Base-by-base conservation (phyloP, 2,329 filamentous ascomycete species). In the Blastomyces gilchristii region DNA sequence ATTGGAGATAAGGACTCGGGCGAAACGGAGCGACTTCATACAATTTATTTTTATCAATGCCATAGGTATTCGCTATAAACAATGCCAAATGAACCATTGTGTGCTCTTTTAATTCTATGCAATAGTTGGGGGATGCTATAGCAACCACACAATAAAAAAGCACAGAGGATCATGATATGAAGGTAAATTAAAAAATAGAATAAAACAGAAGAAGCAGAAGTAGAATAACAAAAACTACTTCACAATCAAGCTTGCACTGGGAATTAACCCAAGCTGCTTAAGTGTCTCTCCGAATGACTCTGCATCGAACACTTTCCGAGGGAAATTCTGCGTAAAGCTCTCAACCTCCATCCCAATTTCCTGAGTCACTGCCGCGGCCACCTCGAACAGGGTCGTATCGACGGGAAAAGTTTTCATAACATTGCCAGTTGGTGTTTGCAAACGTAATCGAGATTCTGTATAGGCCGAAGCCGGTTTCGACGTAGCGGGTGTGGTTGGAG, bases 301-400 rank as follows among this genome's bases (percentile, higher is more conserved):
- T 80, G 78, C 71, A 66, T 82, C 77, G 67, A 88, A 97, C 0
- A 85, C 84, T 80, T 97, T 96, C 71, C 85, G 86, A 0, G 94
- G 94, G 70, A 95, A 97, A 25, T 87, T 97, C 69, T 88, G 89
- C 1, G 87, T 85, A 73, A 99, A 97, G 69, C 85, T 91, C 31
- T 80, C 83, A 16, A 95, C 88, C 2, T 85, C 77, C 5, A 84
- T 75, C 0, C 89, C 90, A 59, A 84, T 86, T 66, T 97, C 90
- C 59, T 83, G 76, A 72, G 85, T 80, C 31, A 99, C 73, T 63
- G 87, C 83, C 69, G 92, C 85, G 0, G 90, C 91, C 60, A 99
- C 87, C 77, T 99, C 93, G 70, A 96, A 96, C 12, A 99, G 79
- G 0, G 94, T 97, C 2, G 91, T 95, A 64, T 95, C 90, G 6